A percentile compares a stretch with the other conserved stretches of the same genome.
Evolutionary conservation across 2,329 filamentous ascomycete species (phyloP).

Genomic region (Aureobasidium sp.): DNA sequence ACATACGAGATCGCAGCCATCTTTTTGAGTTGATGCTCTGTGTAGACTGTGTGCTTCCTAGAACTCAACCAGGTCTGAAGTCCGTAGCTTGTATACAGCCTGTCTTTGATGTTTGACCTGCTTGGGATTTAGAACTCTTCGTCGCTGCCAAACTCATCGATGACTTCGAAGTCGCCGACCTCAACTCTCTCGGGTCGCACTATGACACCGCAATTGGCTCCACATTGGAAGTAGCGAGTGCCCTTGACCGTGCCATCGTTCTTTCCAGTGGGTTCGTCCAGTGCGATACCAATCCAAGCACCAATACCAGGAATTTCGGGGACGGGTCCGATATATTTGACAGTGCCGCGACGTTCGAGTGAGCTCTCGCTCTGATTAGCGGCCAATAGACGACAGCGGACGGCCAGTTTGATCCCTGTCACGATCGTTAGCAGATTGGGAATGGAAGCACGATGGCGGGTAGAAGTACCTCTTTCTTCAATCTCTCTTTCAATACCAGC

Average conservation of each 20-base stretch:
- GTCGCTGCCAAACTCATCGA: conserved; percentile 67
- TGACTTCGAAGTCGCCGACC: conserved; percentile 61
- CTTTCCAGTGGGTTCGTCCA: conserved; percentile 76
- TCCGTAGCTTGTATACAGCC: background rate
- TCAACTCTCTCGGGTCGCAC: conserved; percentile 72
- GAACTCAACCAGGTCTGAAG: background rate
- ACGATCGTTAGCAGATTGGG: background rate
- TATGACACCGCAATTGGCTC: conserved; percentile 67
- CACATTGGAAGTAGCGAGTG: conserved; percentile 63
- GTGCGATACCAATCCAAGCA: conserved; percentile 62
- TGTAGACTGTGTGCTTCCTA: background rate
- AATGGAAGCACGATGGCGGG: background rate
- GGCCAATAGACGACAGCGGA: conserved; percentile 42
- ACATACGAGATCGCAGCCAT: background rate
- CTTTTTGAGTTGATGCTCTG: background rate
- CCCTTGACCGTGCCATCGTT: conserved; percentile 67
- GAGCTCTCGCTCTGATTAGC: conserved; percentile 47
- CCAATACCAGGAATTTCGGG: conserved; percentile 59
- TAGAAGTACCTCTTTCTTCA: conserved; percentile 48
- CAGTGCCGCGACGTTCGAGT: conserved; percentile 54
- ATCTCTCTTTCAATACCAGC: conserved; percentile 64
- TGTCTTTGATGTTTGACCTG: background rate
- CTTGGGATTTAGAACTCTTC: conserved; percentile 49
- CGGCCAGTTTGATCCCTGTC: conserved; percentile 36
- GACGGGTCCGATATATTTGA: conserved; percentile 67